These are phyloP conservation scores for Avena eriantha DNA, from an alignment of 176 grass and related monocot species.

Conservation along the genomic window DNA sequence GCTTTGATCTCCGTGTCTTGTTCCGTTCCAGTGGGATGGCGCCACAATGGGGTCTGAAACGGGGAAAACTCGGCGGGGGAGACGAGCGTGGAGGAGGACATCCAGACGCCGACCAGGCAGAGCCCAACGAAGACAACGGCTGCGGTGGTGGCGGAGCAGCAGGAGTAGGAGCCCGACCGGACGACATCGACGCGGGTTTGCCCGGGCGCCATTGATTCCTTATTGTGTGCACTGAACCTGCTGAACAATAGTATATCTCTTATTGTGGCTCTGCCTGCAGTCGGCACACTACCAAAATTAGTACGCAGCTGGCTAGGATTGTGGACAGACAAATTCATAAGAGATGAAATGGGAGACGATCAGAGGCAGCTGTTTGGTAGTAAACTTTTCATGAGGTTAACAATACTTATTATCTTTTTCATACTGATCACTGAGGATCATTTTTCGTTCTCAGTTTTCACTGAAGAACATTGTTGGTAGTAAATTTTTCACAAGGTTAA, in stretches of 20 bases:
- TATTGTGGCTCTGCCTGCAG: too few relatives aligned
- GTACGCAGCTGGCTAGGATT: neutral
- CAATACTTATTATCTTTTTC: too few relatives aligned
- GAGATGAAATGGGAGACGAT: neutral
- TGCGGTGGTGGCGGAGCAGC: slow-evolving; percentile 45
- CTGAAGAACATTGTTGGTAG: too few relatives aligned
- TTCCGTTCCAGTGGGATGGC: neutral
- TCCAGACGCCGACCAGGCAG: slow-evolving; percentile 76
- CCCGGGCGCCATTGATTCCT: slow-evolving; percentile 58
- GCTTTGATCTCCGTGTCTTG: neutral
- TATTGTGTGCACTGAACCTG: neutral
- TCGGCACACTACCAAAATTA: slow-evolving; percentile 4
- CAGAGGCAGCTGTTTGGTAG: too few relatives aligned
- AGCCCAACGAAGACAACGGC: slow-evolving; percentile 64
- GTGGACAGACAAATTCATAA: neutral
- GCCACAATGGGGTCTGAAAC: slow-evolving; percentile 19
- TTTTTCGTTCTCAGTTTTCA: too few relatives aligned
- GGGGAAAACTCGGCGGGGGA: slow-evolving; percentile 65
- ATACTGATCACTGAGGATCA: too few relatives aligned
- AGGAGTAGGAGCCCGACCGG: slow-evolving; percentile 30
- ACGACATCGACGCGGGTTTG: slow-evolving; percentile 43
- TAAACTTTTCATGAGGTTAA: too few relatives aligned
- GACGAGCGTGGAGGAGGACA: slow-evolving; percentile 68
- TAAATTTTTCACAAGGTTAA: too few relatives aligned
- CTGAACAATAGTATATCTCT: too few relatives aligned